Conservation (phyloP, 2,329 filamentous ascomycete genomes). For the Trichoderma oligosporum region DNA sequence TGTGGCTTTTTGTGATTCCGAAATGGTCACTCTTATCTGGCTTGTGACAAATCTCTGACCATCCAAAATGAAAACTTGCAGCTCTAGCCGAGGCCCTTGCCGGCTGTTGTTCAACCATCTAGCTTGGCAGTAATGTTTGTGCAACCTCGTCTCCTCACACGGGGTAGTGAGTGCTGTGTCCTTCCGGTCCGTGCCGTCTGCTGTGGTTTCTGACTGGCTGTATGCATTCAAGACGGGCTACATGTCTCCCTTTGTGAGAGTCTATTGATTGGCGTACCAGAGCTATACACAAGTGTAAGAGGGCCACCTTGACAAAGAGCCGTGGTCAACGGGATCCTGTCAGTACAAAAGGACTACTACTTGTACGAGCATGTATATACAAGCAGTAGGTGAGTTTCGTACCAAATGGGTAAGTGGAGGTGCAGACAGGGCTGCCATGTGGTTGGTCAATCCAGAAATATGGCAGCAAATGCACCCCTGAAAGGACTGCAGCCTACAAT, state of each 20-base stretch:
- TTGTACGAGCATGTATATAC: background rate
- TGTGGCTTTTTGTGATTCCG: too few species aligned
- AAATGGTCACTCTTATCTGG: background rate
- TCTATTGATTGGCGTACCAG: background rate
- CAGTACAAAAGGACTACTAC: too few species aligned
- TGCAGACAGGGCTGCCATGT: constrained; percentile 9
- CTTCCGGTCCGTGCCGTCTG: constrained; percentile 9
- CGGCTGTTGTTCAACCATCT: background rate
- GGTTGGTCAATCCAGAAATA: constrained; percentile 9
- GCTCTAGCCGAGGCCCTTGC: background rate
- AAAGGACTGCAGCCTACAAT: background rate
- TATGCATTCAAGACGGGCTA: background rate
- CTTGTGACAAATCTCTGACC: background rate
- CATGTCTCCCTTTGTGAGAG: background rate
- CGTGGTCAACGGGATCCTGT: background rate
- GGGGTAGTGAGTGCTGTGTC: background rate
- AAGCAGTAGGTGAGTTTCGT: background rate
- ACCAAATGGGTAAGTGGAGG: constrained; percentile 8
- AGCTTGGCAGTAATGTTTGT: constrained; percentile 4
- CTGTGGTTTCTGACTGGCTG: background rate
- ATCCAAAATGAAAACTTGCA: background rate
- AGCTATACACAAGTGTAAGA: background rate
- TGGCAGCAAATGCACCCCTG: background rate
- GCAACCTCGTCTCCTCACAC: too few species aligned
- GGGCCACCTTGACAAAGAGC: background rate